Evolutionary conservation across 2,329 filamentous ascomycete species (phyloP), one percentile per base, ranked within the genome.

Genomic region (Uncinocarpus reesii): DNA sequence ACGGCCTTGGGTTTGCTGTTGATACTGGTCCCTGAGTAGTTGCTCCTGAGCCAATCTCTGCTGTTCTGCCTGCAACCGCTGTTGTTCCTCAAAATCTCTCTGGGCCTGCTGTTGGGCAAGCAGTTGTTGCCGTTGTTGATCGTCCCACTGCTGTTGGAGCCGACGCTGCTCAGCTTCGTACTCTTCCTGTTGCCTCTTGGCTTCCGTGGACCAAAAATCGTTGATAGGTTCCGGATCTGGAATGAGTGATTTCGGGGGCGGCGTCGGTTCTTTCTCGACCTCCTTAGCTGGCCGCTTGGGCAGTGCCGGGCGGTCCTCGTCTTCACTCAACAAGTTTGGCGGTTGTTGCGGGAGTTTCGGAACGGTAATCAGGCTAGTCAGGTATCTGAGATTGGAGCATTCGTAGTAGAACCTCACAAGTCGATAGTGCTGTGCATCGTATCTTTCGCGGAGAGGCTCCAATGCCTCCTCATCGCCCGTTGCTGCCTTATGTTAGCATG

Each of bases 371-470:
- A 98, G 74, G 60, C 88, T 95, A 11, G 92, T 98, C 42, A 98
- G 77, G 64, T 98, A 98, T 57, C 92, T 84, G 48, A 98, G 76
- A 65, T 96, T 98, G 8, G 92, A 95, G 69, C 92, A 98, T 69
- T 98, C 92, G 68, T 96, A 96, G 71, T 98, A 98, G 70, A 96
- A 98, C 62, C 93, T 92, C 62, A 95, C 85, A 13, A 98, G 78
- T 15, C 92, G 85, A 71, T 96, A 90, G 66, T 98, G 92, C 62
- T 96, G 92, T 11, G 92, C 88, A 65, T 95, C 84, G 65, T 96
- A 98, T 60, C 90, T 78, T 53, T 83, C 79, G 49, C 90, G 83
- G 5, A 98, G 78, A 1, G 90, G 92, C 55, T 89, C 83, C 40
- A 98, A 75, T 5, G 88, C 90, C 52, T 95, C 92, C 54, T 93